These are phyloP conservation scores for Fragosphaeria purpurea DNA, from an alignment of 2,329 filamentous ascomycete genomes.

Conservation along the genomic window DNA sequence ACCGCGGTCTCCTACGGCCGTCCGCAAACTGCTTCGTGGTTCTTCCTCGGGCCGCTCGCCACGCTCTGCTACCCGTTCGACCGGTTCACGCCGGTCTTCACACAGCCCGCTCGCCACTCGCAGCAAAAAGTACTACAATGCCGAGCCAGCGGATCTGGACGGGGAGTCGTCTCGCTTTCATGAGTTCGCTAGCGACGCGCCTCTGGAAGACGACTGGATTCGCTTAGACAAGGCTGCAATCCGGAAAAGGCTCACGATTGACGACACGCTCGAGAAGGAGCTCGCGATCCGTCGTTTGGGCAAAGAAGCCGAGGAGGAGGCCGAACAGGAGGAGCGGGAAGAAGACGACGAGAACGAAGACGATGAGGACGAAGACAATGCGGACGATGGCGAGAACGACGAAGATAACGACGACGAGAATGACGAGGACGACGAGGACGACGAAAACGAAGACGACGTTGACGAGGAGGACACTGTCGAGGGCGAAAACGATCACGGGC, in stretches of 20 bases:
- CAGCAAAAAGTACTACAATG: slow-evolving; percentile 39
- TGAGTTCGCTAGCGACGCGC: slow-evolving; percentile 77
- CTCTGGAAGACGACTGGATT: slow-evolving; percentile 87
- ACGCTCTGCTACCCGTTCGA: slow-evolving; percentile 12
- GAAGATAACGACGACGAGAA: slow-evolving; percentile 41
- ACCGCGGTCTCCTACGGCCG: slow-evolving; percentile 22
- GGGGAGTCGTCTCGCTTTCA: slow-evolving; percentile 62
- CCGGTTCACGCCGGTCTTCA: slow-evolving; percentile 26
- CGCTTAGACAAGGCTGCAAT: slow-evolving; percentile 54
- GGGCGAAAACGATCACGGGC: slow-evolving; percentile 39
- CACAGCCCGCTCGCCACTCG: slow-evolving; percentile 28
- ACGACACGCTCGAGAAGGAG: slow-evolving; percentile 84
- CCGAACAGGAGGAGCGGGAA: slow-evolving; percentile 61
- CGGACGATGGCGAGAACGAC: slow-evolving; percentile 40
- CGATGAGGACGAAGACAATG: slow-evolving; percentile 40
- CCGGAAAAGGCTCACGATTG: slow-evolving; percentile 65
- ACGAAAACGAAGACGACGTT: slow-evolving; percentile 36
- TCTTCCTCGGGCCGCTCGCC: slow-evolving; percentile 10
- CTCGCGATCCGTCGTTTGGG: slow-evolving; percentile 76
- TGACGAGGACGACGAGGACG: slow-evolving; percentile 12
- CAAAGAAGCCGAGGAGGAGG: slow-evolving; percentile 87
- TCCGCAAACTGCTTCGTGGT: slow-evolving; percentile 16
- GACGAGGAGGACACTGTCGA: slow-evolving; percentile 42
- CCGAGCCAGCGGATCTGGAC: slow-evolving; percentile 38
- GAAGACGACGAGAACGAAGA: slow-evolving; percentile 40